phyloP scores from a whole-genome alignment of 2,329 filamentous ascomycete species.

The Ceratocystis colombiana region DNA sequence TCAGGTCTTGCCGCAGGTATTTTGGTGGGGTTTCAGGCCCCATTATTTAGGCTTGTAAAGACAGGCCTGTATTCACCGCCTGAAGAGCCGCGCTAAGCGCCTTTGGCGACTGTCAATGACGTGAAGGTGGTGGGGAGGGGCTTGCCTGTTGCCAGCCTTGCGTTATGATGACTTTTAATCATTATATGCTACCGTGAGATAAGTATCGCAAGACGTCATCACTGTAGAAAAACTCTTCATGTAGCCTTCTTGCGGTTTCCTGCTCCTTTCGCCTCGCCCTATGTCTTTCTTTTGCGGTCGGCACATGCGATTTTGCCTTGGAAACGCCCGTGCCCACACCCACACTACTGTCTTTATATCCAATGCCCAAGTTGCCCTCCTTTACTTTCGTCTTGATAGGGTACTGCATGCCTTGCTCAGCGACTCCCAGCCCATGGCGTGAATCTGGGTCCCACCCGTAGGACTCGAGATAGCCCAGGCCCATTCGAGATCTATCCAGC shows the following conservation, averaged over 20 bases:
- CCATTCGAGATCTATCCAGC: constrained; percentile 60
- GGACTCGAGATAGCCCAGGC: constrained; percentile 53
- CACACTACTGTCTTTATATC: constrained; percentile 40
- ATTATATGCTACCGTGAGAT: constrained; percentile 14
- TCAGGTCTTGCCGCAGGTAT: constrained; percentile 10
- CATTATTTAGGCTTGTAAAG: not conserved
- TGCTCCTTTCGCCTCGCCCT: constrained; percentile 52
- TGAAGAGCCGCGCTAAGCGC: not conserved
- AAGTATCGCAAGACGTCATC: constrained; percentile 70
- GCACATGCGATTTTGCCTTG: constrained; percentile 39
- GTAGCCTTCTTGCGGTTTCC: constrained; percentile 52
- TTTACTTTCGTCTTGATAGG: constrained; percentile 66
- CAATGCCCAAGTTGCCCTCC: constrained; percentile 64
- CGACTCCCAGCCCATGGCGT: constrained; percentile 58
- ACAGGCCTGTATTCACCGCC: not conserved
- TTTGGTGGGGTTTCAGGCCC: constrained; percentile 12
- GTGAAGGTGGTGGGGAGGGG: not conserved
- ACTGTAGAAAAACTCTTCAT: constrained; percentile 61
- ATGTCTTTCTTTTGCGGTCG: constrained; percentile 62
- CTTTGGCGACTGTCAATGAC: not conserved
- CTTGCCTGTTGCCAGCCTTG: not conserved
- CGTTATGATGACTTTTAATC: not conserved
- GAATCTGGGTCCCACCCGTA: constrained; percentile 69
- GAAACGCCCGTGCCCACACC: constrained; percentile 30
- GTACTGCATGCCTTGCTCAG: constrained; percentile 60